Evolutionary conservation across 129 eudicot genomes (phyloP), one percentile per base, ranked within the genome.

Genomic region (Pittosporum tobira): DNA sequence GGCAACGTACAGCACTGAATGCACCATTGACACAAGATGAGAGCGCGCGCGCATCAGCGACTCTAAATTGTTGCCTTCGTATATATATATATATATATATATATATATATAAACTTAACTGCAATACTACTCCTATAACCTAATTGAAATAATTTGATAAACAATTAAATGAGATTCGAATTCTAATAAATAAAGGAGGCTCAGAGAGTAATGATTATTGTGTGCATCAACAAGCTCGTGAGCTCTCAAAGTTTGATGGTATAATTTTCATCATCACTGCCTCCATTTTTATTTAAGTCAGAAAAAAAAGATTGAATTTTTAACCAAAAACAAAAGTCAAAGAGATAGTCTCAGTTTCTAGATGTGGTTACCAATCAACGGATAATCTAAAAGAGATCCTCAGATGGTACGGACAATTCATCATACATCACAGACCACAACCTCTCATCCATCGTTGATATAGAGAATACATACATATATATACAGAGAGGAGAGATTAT

Each of bases 191-290:
- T 13, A 51, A 37, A 12, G 15, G 51, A 18, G 77, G 78, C 88
- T 74, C 81, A 79, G 71, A 50, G 34, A 42, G 21, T 55, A 48
- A 36, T 43, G 16, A 31, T 37, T 49, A 53, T 63, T 15, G 46
- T 25, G 27, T 42, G 66, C 84, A 73, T 80, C 84, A 84, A 71
- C 42, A 44, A 63, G 74, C 83, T 67, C 0, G 4, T 1, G 44
- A 48, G 80, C 80, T 67, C 66, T 81, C 87, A 81, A 53, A 81
- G 83, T 81, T 81, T 81, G 87, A 81, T 81, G 87, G 87, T 81
- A 81, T 73, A 28, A 63, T 37, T 69, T 48, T 43, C 19, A 34
- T 78, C 77, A 65, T 78, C 84, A 69, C 51, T 20, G 84, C 84
- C 79, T 30, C 25, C 14, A 21, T 27, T 31, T 6, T 2, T 16